Evolutionary conservation across 371 early-diverging fungal species (phyloP).

Genomic region (Nematocida homosporus): DNA sequence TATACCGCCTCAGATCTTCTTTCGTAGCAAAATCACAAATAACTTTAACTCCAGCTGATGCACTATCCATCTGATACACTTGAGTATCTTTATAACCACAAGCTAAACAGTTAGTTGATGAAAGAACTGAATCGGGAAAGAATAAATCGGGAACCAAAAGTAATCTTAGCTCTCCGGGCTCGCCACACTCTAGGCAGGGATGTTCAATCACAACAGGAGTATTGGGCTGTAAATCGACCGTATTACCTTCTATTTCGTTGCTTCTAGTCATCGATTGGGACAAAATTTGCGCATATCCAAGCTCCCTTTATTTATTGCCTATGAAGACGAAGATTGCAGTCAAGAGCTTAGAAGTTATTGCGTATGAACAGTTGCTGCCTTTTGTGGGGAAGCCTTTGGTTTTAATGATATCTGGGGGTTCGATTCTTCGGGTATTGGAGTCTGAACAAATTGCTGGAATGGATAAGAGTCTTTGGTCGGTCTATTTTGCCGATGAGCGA

Average conservation of each 20-base stretch:
- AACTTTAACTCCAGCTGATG: conserved; percentile 32
- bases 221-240: conserved; percentile 31
- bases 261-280: conserved; percentile 2
- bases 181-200: conserved; percentile 34
- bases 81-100: conserved; percentile 52
- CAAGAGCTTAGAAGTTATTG: conserved; percentile 25
- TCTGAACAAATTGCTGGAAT: conserved; percentile 26
- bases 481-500: conserved; percentile 67
- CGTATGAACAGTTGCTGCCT: conserved; percentile 17
- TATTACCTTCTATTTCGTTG: conserved; percentile 5
- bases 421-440: conserved; percentile 58
- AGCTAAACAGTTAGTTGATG: conserved; percentile 11
- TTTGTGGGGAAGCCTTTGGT: conserved; percentile 55
- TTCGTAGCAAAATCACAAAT: conserved; percentile 11
- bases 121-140: conserved; percentile 38
- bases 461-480: conserved; percentile 62
- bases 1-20: conserved; percentile 44
- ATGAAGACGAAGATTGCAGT: conserved; percentile 56
- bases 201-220: conserved; percentile 30
- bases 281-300: background rate
- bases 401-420: conserved; percentile 67
- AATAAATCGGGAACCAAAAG: conserved; percentile 46
- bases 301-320: background rate
- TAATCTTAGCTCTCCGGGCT: conserved; percentile 10
- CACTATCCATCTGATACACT: conserved; percentile 38